Percentiles rank a stretch among this genome's conserved stretches.
These are phyloP conservation scores for Lachancea sp. DNA, from an alignment of 805 yeast species.

Conservation along the genomic window DNA sequence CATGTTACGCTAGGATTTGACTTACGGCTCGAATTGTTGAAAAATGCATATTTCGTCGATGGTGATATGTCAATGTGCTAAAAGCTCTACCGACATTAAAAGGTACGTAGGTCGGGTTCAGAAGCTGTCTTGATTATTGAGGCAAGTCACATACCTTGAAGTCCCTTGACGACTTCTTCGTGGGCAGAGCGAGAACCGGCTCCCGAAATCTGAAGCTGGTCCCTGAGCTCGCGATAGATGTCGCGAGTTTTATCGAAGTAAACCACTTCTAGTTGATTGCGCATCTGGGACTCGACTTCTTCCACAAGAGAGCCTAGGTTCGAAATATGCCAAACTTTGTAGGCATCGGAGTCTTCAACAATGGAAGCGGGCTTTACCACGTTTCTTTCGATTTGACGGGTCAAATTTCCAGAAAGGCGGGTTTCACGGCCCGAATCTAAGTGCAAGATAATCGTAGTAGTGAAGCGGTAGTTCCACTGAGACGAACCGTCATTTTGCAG, in stretches of 20 bases:
- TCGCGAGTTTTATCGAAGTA: constrained; percentile 93
- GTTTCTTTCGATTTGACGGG: constrained; percentile 69
- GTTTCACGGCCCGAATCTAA: constrained; percentile 38
- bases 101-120: too few relatives aligned
- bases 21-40: not conserved
- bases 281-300: constrained; percentile 78
- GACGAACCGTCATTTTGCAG: constrained; percentile 27
- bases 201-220: constrained; percentile 18
- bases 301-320: constrained; percentile 83
- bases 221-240: constrained; percentile 66
- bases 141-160: constrained; percentile 25
- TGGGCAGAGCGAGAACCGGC: constrained; percentile 29
- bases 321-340: constrained; percentile 49
- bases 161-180: constrained; percentile 33
- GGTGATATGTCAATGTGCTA: not conserved
- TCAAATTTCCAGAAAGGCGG: constrained; percentile 72
- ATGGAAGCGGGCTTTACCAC: constrained; percentile 33
- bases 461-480: constrained; percentile 55
- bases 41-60: not conserved
- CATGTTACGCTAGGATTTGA: too few relatives aligned
- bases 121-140: too few relatives aligned
- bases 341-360: not conserved
- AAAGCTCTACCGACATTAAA: not conserved
- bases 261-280: constrained; percentile 85
- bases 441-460: constrained; percentile 83